Base-by-base conservation (phyloP, 805 yeast species). In the Candida dajiaensis region DNA sequence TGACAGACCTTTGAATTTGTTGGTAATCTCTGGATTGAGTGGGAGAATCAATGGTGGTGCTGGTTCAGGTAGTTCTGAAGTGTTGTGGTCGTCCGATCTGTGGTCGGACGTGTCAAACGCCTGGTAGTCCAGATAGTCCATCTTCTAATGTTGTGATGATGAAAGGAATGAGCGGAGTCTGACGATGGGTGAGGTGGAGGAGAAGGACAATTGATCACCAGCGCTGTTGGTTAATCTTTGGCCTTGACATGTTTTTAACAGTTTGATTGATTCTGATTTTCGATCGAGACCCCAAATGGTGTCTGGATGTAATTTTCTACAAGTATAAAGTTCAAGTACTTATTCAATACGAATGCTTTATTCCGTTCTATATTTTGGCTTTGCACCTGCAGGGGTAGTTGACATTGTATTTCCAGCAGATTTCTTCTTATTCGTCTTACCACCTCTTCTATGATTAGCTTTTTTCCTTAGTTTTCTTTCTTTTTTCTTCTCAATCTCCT, bases 1-100 rank as follows among this genome's bases (percentile, higher is more conserved):
- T 6, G 74, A 68, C 6, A 70, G 55, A 22, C 63, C 65, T 42
- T 68, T 64, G 16, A 72, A 65, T 38, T 68, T 51, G 45, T 70
- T 71, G 16, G 67, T 61, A 40, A 56, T 55, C 55, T 49, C 53
- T 4, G 63, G 50, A 40, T 65, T 68, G 42, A 71, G 56, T 8
- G 74, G 69, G 2, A 71, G 54, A 15, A 64, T 59, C 42, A 70
- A 53, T 3, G 74, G 73, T 8, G 68, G 68, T 2, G 73, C 67
- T 1, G 74, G 73, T n/a, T 67, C 64, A 4, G 68, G 66, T 3
- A 60, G 46, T 4, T 48, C 36, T 6, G 37, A 21, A 16, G 19
- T 2, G n/a, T 21, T 9, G 3, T 38, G 9, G 38, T 19, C 38
- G 2, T 19, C 36, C 9, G 36, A 33, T 33, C 20, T 33, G 2